phyloP scores from a whole-genome alignment of 2,329 filamentous ascomycete species.

The Trichoderma pleuroti region DNA sequence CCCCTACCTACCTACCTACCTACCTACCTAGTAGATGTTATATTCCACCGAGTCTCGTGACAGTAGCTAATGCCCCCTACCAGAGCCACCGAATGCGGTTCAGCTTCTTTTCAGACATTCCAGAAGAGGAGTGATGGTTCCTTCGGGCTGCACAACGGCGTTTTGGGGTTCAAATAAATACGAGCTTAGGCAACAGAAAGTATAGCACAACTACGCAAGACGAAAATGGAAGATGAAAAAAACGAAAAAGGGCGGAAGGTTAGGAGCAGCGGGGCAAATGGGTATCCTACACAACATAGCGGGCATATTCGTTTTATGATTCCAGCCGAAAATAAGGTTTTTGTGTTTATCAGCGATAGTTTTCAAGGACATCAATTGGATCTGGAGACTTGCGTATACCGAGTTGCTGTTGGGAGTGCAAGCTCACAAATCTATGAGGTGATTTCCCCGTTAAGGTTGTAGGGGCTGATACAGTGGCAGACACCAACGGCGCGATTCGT shows the following conservation, averaged over 20 bases:
- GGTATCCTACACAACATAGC: constrained; percentile 31
- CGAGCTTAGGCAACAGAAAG: constrained; percentile 18
- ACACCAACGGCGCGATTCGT: background rate
- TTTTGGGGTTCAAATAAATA: constrained; percentile 17
- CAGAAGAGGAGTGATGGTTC: constrained; percentile 49
- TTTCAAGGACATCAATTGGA: constrained; percentile 24
- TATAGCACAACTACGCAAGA: constrained; percentile 12
- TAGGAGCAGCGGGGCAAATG: constrained; percentile 16
- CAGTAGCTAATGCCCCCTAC: constrained; percentile 26
- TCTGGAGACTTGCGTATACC: constrained; percentile 9
- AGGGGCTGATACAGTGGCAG: background rate
- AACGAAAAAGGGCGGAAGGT: constrained; percentile 15
- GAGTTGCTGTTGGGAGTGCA: background rate
- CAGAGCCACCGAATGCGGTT: constrained; percentile 77
- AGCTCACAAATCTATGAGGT: background rate
- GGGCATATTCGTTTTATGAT: constrained; percentile 35
- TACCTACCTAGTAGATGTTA: no score
- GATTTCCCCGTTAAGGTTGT: background rate
- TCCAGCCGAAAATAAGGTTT: constrained; percentile 26
- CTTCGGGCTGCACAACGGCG: constrained; percentile 17
- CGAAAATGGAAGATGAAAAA: background rate
- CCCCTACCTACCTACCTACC: background rate
- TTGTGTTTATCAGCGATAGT: constrained; percentile 27
- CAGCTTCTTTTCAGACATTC: constrained; percentile 66
- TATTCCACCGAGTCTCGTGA: background rate